phyloP scores from a whole-genome alignment of 164 flowering plant species.

The Chimonanthus salicifolius region DNA sequence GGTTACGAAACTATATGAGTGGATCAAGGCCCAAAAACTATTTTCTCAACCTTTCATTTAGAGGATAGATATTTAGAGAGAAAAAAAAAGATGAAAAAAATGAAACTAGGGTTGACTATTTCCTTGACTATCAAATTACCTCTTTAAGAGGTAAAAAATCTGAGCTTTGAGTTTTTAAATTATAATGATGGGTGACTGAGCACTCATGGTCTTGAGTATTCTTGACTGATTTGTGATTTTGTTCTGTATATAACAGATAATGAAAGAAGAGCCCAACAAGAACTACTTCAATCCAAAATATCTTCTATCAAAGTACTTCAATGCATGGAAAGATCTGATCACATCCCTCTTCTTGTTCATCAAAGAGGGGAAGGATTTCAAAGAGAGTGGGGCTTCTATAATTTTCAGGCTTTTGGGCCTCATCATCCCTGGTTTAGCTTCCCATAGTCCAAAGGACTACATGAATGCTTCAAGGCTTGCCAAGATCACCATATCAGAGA shows the following conservation, averaged over 20 bases:
- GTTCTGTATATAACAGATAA: slow-evolving; percentile 14
- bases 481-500: background rate
- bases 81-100: too few species aligned
- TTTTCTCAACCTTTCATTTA: too few species aligned
- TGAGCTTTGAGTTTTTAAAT: too few species aligned
- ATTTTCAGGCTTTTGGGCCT: slow-evolving; percentile 7
- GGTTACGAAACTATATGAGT: too few species aligned
- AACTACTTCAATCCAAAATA: slow-evolving; percentile 18
- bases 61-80: too few species aligned
- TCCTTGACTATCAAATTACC: too few species aligned
- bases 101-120: too few species aligned
- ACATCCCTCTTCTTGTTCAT: slow-evolving; percentile 1
- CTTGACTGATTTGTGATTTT: too few species aligned
- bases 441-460: slow-evolving; percentile 24
- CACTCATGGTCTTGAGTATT: too few species aligned
- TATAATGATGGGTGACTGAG: too few species aligned
- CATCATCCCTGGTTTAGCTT: slow-evolving; percentile 16
- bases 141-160: too few species aligned
- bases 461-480: slow-evolving; percentile 15
- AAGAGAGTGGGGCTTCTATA: slow-evolving; percentile 9
- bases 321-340: slow-evolving; percentile 6
- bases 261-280: slow-evolving; percentile 23
- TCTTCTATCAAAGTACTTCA: background rate
- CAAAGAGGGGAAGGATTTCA: slow-evolving; percentile 16
- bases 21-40: too few species aligned